Evolutionary conservation across 495 filamentous ascomycete genomes (phyloP).

Genomic region (Penicillium bialowiezense): DNA sequence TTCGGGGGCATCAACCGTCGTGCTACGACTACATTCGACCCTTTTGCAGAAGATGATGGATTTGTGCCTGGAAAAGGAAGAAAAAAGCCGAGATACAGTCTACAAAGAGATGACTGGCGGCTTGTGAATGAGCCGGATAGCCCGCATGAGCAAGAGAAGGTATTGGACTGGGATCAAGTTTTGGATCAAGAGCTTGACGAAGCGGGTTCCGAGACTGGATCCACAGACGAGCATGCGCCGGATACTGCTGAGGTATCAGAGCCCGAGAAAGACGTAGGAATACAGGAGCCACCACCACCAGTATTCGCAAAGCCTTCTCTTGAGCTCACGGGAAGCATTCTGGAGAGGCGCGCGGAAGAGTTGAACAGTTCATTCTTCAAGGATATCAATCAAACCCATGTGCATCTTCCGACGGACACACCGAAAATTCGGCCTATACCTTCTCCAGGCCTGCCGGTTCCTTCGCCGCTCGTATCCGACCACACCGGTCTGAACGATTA

Average conservation of each 20-base stretch:
- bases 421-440: constrained; percentile 45
- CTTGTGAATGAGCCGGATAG: constrained; percentile 65
- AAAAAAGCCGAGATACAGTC: constrained; percentile 73
- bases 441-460: constrained; percentile 44
- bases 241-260: constrained; percentile 13
- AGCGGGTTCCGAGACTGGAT: constrained; percentile 7
- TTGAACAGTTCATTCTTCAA: background rate
- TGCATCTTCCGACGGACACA: constrained; percentile 34
- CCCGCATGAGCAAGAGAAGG: constrained; percentile 49
- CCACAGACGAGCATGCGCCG: constrained; percentile 5
- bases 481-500: constrained; percentile 26
- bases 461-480: constrained; percentile 41
- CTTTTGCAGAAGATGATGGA: constrained; percentile 70
- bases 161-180: constrained; percentile 28
- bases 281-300: constrained; percentile 12
- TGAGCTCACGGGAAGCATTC: constrained; percentile 10
- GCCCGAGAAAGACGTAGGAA: constrained; percentile 7
- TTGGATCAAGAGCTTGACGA: constrained; percentile 26
- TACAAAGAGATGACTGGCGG: constrained; percentile 65
- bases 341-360: constrained; percentile 5
- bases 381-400: background rate
- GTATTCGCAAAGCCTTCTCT: constrained; percentile 25
- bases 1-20: constrained; percentile 57
- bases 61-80: constrained; percentile 58
- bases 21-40: constrained; percentile 59